Base-by-base conservation (phyloP, 2,329 filamentous ascomycete genomes). In the Lachnellula occidentalis region DNA sequence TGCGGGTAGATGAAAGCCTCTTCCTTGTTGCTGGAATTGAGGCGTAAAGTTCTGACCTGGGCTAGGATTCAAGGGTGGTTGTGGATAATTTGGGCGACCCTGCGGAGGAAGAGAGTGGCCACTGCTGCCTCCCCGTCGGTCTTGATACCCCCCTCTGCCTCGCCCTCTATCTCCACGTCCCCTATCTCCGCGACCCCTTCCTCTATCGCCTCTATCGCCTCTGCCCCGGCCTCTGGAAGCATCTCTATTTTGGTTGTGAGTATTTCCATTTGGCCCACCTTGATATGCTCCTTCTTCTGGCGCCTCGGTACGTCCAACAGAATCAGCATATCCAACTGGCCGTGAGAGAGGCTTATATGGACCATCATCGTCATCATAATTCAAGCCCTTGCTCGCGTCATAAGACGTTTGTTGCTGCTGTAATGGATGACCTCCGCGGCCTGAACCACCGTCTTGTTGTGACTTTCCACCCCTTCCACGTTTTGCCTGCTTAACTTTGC, bases 331-430 rank as follows among this genome's bases (percentile, higher is more conserved):
- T 48, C 85, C 85, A 17, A 79, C 76, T 1, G 88, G 88, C 17
- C 88, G 77, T 19, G 85, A 71, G 17, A 92, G 76, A 5, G 87
- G 86, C 59, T 83, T 86, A 68, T 92, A 92, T 0, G 83, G 82
- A 0, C 84, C 84, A 56, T 86, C 83, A 54, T 86, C 83, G 2
- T 85, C 85, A 55, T 87, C 86, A 61, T 89, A 89, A 65, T 81
- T 83, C 41, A 88, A 73, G 34, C 77, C 78, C 21, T 68, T 67
- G 24, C 71, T 59, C 15, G 67, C 61, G n/a, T 69, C 70, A 45
- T 55, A 72, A 68, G 49, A 68, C 58, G 41, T 67, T 67, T 57
- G 59, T 45, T 55, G 58, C 48, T 56, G 54, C 67, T 68, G 58
- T 59, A 68, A 51, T 51, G 72, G 67, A 61, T 70, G 66, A 56